Conservation (phyloP, 2,329 filamentous ascomycete genomes). For the Aspergillus uvarum region DNA sequence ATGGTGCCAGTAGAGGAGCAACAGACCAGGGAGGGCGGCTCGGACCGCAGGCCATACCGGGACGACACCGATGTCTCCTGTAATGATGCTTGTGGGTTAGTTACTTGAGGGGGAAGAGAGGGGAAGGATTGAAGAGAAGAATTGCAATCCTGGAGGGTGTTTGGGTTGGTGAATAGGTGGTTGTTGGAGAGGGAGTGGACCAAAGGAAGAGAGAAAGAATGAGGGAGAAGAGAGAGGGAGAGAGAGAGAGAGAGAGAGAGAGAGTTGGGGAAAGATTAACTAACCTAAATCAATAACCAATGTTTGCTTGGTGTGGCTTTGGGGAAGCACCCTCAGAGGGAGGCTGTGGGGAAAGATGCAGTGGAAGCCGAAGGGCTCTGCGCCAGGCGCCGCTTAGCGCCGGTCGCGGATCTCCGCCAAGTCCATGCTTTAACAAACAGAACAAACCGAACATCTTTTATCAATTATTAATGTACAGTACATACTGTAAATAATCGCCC, state of each 20-base stretch:
- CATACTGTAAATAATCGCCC: no score
- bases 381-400: not conserved
- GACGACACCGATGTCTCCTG: not conserved
- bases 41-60: conserved; percentile 32
- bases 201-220: not conserved
- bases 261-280: not conserved
- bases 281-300: not conserved
- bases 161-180: no score
- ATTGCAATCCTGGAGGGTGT: no score
- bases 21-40: conserved; percentile 26
- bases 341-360: not conserved
- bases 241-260: no score
- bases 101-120: no score
- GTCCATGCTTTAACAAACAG: no score
- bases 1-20: conserved; percentile 15
- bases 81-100: not conserved
- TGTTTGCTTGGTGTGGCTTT: not conserved
- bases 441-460: no score
- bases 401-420: not conserved
- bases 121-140: no score
- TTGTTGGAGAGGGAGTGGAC: no score
- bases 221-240: not conserved
- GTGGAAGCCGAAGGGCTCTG: no score
- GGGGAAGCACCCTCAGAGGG: not conserved
- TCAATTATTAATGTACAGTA: no score